A percentile compares a stretch with the other conserved stretches of the same genome.
phyloP scores from a whole-genome alignment of 2,329 filamentous ascomycete genomes.

The Byssochlamys sp. region DNA sequence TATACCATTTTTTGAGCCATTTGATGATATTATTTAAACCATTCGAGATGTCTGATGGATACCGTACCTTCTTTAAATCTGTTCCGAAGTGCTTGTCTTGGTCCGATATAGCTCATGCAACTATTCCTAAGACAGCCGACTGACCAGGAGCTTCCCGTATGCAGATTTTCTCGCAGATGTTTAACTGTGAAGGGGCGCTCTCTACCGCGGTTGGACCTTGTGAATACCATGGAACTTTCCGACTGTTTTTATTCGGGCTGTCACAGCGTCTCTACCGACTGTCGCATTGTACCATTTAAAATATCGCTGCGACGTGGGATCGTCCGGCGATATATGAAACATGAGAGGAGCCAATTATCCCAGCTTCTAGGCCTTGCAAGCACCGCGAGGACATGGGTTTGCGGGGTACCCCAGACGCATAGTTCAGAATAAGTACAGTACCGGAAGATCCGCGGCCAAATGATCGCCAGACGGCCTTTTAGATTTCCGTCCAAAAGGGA shows the following conservation, averaged over 20 bases:
- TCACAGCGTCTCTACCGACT: neutral
- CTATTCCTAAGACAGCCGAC: neutral
- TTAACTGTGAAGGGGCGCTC: neutral
- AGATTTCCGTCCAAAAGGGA: neutral
- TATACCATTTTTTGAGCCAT: neutral
- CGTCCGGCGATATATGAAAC: neutral
- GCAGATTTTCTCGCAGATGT: neutral
- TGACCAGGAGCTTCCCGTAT: neutral
- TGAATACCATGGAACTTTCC: neutral
- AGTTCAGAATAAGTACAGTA: neutral
- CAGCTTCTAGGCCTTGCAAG: neutral
- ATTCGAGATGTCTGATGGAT: too few relatives aligned
- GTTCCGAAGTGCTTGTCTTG: conserved; percentile 70
- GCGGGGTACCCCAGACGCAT: neutral
- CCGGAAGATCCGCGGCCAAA: neutral
- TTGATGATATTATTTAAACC: neutral
- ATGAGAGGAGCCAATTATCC: neutral
- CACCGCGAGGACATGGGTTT: neutral
- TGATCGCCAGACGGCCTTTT: neutral
- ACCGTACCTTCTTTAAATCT: conserved; percentile 53
- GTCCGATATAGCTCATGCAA: too few relatives aligned
- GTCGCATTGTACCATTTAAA: neutral
- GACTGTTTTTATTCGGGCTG: neutral
- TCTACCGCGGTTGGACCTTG: neutral
- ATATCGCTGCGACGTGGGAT: neutral